These are phyloP conservation scores for Volvox africanus DNA, from an alignment of 139 green algal species.

Conservation along the genomic window DNA sequence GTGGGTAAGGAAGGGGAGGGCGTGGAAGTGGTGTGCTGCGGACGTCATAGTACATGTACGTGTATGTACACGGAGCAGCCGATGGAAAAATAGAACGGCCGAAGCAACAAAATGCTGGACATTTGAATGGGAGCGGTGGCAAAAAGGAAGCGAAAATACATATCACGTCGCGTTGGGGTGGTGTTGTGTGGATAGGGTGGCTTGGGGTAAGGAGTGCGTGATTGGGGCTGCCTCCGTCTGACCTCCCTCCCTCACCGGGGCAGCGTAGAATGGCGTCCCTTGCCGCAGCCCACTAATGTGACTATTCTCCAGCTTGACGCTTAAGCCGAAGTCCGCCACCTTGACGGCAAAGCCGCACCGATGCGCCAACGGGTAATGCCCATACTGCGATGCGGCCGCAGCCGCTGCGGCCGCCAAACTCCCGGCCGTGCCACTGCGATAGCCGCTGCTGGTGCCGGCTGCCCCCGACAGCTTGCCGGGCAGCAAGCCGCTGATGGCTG, in stretches of 20 bases:
- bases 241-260: constrained; percentile 43
- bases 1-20: too few species aligned
- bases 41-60: too few species aligned
- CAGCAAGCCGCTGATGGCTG: not conserved
- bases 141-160: too few species aligned
- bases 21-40: too few species aligned
- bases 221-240: too few species aligned
- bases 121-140: too few species aligned
- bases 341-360: constrained; percentile 48
- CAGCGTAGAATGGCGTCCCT: constrained; percentile 64
- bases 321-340: constrained; percentile 67
- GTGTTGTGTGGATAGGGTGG: too few species aligned
- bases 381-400: not conserved
- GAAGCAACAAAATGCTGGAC: too few species aligned
- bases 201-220: too few species aligned
- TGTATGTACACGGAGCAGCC: too few species aligned
- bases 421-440: not conserved
- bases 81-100: too few species aligned
- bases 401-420: not conserved
- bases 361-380: not conserved
- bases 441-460: not conserved
- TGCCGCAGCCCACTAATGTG: constrained; percentile 57
- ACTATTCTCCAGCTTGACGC: constrained; percentile 58
- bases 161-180: too few species aligned
- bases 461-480: not conserved